Evolutionary conservation across 805 yeast genomes (phyloP).

Genomic region (Dipodascus geniculatus): DNA sequence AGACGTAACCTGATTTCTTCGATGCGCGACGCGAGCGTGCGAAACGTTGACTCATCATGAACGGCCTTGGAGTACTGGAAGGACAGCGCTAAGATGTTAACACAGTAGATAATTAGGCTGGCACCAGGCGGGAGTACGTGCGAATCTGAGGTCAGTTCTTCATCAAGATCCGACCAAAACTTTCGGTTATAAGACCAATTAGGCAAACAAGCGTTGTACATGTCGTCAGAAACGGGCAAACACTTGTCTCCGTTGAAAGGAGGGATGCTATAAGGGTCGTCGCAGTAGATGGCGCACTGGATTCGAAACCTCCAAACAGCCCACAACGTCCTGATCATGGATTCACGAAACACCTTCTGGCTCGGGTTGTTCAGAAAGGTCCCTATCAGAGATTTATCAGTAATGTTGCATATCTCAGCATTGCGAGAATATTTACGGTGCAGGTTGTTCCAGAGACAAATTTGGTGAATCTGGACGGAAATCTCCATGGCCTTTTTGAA

Average conservation of each 20-base stretch:
- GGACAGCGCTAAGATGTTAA: background rate
- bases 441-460: constrained; percentile 6
- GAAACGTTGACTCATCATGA: background rate
- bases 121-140: background rate
- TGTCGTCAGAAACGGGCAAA: constrained; percentile 6
- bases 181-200: constrained; percentile 8
- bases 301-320: constrained; percentile 8
- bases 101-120: background rate
- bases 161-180: constrained; percentile 9
- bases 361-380: background rate
- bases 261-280: constrained; percentile 4
- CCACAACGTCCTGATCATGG: constrained; percentile 8
- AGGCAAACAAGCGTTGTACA: constrained; percentile 5
- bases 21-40: background rate
- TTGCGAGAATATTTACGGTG: constrained; percentile 4
- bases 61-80: background rate
- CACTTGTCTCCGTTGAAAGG: constrained; percentile 7
- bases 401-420: background rate
- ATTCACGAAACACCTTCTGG: constrained; percentile 7
- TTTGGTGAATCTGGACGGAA: constrained; percentile 5
- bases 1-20: background rate
- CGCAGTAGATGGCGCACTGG: constrained; percentile 3
- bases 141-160: background rate
- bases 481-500: background rate
- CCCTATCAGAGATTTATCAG: background rate